phyloP scores from a whole-genome alignment of 2,329 filamentous ascomycete species.

The Dothistroma pini region DNA sequence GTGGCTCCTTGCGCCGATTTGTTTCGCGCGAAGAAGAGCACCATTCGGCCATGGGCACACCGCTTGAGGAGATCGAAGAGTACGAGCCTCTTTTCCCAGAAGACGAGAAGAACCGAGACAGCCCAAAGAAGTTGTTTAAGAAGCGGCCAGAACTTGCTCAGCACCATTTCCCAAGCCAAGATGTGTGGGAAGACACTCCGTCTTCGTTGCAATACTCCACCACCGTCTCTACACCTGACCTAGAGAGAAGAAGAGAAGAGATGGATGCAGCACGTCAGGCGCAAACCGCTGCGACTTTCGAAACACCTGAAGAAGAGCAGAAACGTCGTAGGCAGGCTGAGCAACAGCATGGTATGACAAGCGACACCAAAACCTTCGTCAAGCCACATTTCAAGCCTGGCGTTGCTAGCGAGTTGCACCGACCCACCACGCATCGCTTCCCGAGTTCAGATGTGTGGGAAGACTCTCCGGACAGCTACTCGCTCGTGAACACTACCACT shows the following conservation, averaged over 20 bases:
- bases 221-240: constrained; percentile 74
- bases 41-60: constrained; percentile 53
- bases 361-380: constrained; percentile 50
- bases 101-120: constrained; percentile 54
- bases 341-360: constrained; percentile 35
- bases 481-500: constrained; percentile 64
- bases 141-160: constrained; percentile 49
- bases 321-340: constrained; percentile 38
- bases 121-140: constrained; percentile 54
- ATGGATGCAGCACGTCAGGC: constrained; percentile 24
- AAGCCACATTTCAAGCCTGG: constrained; percentile 56
- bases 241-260: constrained; percentile 40
- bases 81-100: constrained; percentile 92
- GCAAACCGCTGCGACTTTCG: constrained; percentile 37
- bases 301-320: constrained; percentile 50
- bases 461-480: constrained; percentile 79
- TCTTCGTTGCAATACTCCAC: constrained; percentile 73
- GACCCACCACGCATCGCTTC: constrained; percentile 65
- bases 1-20: constrained; percentile 55
- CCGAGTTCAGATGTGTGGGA: constrained; percentile 95
- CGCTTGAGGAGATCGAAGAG: constrained; percentile 82
- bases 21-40: constrained; percentile 51
- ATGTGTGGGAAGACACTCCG: constrained; percentile 96
- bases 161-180: constrained; percentile 82
- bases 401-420: constrained; percentile 48